These are phyloP conservation scores for Chloris gayana DNA, from an alignment of 176 grass and related monocot species.

Conservation along the genomic window DNA sequence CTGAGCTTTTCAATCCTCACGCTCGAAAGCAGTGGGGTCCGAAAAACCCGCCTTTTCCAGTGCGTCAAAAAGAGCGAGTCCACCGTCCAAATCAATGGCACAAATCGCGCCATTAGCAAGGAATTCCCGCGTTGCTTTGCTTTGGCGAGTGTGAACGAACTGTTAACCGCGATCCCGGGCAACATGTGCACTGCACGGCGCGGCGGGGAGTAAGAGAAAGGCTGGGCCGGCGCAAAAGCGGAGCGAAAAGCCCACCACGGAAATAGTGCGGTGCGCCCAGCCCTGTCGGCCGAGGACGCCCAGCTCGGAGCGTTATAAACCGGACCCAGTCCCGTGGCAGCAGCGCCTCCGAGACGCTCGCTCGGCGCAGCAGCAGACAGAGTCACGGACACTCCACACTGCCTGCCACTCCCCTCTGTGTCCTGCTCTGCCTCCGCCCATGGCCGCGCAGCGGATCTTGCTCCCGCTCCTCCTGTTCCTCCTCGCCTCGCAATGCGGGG, in stretches of 20 bases:
- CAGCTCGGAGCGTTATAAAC: conserved; percentile 28
- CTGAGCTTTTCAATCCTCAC: conserved; percentile 38
- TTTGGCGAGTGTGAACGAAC: neutral
- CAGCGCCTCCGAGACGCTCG: conserved; percentile 25
- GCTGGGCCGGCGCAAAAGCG: conserved; percentile 44
- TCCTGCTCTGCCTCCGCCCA: neutral
- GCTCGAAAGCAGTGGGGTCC: neutral
- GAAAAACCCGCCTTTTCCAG: neutral
- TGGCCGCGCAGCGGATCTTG: conserved; percentile 53
- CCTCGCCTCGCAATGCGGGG: conserved; percentile 8
- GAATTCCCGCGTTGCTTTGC: neutral
- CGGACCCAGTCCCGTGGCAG: conserved; percentile 19
- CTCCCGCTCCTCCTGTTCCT: conserved; percentile 34
- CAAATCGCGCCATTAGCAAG: conserved; percentile 40
- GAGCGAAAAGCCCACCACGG: conserved; percentile 34
- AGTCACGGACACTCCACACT: conserved; percentile 24
- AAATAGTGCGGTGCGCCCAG: conserved; percentile 40
- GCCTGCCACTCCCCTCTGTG: conserved; percentile 27
- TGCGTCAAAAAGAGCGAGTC: neutral
- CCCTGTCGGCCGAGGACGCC: conserved; percentile 31
- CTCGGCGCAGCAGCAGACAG: neutral
- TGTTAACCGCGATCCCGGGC: neutral
- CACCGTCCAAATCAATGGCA: conserved; percentile 23
- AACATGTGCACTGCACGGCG: conserved; percentile 46
- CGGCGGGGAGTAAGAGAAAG: conserved; percentile 21